Evolutionary conservation across 805 yeast species (phyloP), one percentile per base, ranked within the genome.

Genomic region (Osmozyma mogii): DNA sequence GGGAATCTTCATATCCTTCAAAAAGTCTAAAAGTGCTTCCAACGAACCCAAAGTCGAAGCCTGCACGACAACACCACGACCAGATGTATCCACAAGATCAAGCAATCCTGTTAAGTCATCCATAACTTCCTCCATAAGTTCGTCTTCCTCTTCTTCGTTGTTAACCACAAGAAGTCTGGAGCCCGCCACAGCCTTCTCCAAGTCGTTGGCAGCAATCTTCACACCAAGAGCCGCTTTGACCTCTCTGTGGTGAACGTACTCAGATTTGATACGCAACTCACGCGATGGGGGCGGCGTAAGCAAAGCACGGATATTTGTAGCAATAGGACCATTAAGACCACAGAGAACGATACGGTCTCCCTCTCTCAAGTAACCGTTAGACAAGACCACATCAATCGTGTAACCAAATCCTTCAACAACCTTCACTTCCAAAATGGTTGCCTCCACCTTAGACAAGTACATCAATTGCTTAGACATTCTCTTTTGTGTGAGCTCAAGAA

Each of bases 181-280:
- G 65, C 99, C 99, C 27, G 99, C 96, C 53, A 92, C 96, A 9
- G 99, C 98, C 63, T 92, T 89, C 51, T 92, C 98, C 45, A 92
- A 74, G 54, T 92, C 98, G 54, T 84, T 84, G 23, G 98, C 99
- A 32, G 97, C 94, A 55, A 92, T 85, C 72, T 92, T 88, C 34
- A 92, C 96, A 75, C 99, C 99, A 45, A 92, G 71, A 22, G 99
- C 98, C 16, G 99, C 99, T 67, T 89, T 92, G 36, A 92, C 97
- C 62, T 89, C 95, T 56, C 92, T 92, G 64, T 85, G 92, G 55
- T 94, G 98, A 29, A 88, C 75, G 56, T 92, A 92, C 44, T 85
- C 95, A n/a, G 96, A 83, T 59, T 92, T 92, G 59, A 92, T 71
- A 62, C 99, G 87, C 59, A 92, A 66, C 58, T 92, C 99, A 52